Percentiles rank a stretch among this genome's conserved stretches.
phyloP scores from a whole-genome alignment of 148 eudicot species.

The Hydrangea macrophylla region DNA sequence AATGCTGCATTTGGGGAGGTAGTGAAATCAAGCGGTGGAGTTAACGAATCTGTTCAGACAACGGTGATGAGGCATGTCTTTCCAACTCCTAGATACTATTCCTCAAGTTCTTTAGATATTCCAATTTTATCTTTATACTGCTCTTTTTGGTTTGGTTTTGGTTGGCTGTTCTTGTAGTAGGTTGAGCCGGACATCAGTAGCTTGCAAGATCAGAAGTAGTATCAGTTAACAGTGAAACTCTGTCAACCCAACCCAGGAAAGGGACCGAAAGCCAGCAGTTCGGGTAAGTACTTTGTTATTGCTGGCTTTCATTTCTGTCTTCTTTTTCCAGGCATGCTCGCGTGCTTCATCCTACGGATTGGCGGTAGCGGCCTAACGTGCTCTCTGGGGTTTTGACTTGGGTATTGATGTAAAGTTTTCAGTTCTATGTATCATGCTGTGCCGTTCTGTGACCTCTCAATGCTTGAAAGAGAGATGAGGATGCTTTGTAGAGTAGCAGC shows the following conservation, averaged over 20 bases:
- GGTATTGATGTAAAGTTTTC: conserved; percentile 10
- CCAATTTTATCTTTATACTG: conserved; percentile 35
- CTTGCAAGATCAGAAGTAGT: conserved; percentile 20
- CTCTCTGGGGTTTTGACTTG: neutral
- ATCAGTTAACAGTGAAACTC: neutral
- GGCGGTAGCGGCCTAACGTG: neutral
- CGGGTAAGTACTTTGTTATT: conserved; percentile 30
- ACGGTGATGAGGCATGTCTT: conserved; percentile 35
- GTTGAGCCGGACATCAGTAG: conserved; percentile 36
- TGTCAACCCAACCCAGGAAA: neutral
- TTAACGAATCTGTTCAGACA: conserved; percentile 23
- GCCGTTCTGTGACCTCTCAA: neutral
- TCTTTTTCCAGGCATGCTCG: conserved; percentile 19
- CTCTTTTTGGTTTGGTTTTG: conserved; percentile 23
- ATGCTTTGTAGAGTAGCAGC: neutral
- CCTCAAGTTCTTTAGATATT: neutral
- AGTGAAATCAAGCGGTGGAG: conserved; percentile 16
- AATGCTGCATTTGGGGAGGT: conserved; percentile 21
- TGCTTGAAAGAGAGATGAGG: neutral
- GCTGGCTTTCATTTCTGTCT: conserved; percentile 29
- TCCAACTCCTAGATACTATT: neutral
- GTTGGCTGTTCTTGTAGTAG: conserved; percentile 19
- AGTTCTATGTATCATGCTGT: neutral
- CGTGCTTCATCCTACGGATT: neutral
- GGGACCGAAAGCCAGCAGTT: conserved; percentile 27